Conservation (phyloP, 768 basidiomycete species). For the Saitozyma sp. region DNA sequence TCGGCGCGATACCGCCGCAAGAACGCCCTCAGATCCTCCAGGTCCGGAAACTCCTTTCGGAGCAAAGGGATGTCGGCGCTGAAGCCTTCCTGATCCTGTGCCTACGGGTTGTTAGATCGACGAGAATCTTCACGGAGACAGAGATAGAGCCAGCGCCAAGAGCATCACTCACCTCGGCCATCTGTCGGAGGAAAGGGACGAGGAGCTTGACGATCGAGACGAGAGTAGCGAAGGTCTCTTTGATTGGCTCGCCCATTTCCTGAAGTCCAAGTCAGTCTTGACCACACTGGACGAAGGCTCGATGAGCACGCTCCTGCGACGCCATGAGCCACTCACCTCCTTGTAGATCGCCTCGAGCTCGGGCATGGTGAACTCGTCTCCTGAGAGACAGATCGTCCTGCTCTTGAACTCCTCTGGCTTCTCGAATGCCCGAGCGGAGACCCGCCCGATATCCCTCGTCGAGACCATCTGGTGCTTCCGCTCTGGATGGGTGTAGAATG, state of each 20-base stretch:
- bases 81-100: slow-evolving; percentile 16
- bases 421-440: slow-evolving; percentile 21
- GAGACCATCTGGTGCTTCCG: slow-evolving; percentile 25
- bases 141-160: background rate
- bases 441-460: slow-evolving; percentile 23
- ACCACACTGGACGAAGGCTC: too few relatives aligned
- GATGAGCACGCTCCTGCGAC: slow-evolving; percentile 19
- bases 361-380: slow-evolving; percentile 17
- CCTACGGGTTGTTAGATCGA: too few relatives aligned
- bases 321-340: slow-evolving; percentile 14
- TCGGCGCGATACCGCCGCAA: too few relatives aligned
- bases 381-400: slow-evolving; percentile 21
- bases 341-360: slow-evolving; percentile 20
- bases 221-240: too few relatives aligned
- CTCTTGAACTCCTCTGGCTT: slow-evolving; percentile 10
- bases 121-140: too few relatives aligned
- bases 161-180: slow-evolving; percentile 17
- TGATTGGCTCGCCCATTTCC: too few relatives aligned
- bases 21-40: slow-evolving; percentile 16
- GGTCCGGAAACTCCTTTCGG: slow-evolving; percentile 17
- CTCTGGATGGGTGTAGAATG: slow-evolving; percentile 25
- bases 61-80: slow-evolving; percentile 17
- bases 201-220: background rate
- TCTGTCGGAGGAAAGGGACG: background rate
- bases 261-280: too few relatives aligned